These are phyloP conservation scores for Pythium oligandrum DNA, from an alignment of 352 stramenopile genomes.

Conservation along the genomic window DNA sequence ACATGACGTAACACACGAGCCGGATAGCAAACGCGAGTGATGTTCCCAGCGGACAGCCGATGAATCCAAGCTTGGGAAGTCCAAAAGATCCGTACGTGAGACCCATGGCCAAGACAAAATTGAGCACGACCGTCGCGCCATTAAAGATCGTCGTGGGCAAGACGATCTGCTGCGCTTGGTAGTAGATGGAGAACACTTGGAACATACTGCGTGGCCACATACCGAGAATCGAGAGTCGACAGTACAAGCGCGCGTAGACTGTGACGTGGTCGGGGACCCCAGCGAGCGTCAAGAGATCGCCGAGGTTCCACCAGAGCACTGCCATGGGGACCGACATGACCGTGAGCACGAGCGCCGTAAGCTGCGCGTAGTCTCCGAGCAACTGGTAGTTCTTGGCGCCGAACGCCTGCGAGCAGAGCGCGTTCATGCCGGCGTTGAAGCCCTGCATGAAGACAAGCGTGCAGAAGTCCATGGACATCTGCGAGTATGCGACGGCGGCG, in stretches of 20 bases:
- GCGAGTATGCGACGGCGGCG: conserved; percentile 71
- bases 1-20: conserved; percentile 49
- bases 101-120: conserved; percentile 48
- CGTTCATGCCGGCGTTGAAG: conserved; percentile 76
- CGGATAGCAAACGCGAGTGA: conserved; percentile 42
- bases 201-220: conserved; percentile 82
- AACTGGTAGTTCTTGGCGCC: conserved; percentile 78
- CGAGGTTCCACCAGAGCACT: conserved; percentile 75
- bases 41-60: conserved; percentile 74
- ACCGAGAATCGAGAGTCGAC: conserved; percentile 56
- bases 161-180: conserved; percentile 80
- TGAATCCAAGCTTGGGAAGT: conserved; percentile 56
- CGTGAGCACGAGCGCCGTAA: conserved; percentile 53
- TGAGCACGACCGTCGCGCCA: conserved; percentile 49
- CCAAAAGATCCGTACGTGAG: conserved; percentile 66
- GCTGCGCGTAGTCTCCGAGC: conserved; percentile 58
- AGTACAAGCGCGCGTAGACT: conserved; percentile 50
- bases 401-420: conserved; percentile 81
- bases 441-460: conserved; percentile 78
- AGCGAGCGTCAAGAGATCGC: conserved; percentile 37
- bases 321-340: conserved; percentile 60
- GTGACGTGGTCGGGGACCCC: conserved; percentile 41
- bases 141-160: conserved; percentile 64
- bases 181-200: conserved; percentile 70
- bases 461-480: conserved; percentile 74